These are phyloP conservation scores for Dittrichia graveolens DNA, from an alignment of 129 eudicot species.

Conservation along the genomic window DNA sequence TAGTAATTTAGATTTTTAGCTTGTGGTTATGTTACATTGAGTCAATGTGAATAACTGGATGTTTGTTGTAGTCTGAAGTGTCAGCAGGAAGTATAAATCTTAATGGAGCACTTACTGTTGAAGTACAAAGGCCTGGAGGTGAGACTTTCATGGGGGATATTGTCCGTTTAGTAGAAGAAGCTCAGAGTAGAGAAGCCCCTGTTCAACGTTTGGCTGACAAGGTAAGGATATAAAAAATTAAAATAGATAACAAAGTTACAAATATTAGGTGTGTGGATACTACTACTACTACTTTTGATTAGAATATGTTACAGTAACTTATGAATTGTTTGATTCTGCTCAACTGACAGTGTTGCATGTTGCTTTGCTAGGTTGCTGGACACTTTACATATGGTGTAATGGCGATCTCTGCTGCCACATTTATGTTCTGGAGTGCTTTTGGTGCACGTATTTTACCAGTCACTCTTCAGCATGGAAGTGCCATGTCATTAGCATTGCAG, in stretches of 20 bases:
- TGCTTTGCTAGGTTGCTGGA: slow-evolving; percentile 76
- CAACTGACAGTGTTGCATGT: not conserved
- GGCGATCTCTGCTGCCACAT: slow-evolving; percentile 97
- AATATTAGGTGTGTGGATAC: not conserved
- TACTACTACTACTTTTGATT: not conserved
- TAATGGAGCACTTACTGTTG: slow-evolving; percentile 85
- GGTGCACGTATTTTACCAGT: slow-evolving; percentile 82
- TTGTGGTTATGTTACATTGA: not conserved
- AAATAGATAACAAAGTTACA: slow-evolving; percentile 5
- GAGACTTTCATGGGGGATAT: slow-evolving; percentile 96
- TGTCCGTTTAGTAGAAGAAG: slow-evolving; percentile 96
- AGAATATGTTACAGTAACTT: not conserved
- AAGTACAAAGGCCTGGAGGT: slow-evolving; percentile 95
- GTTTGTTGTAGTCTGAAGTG: slow-evolving; percentile 71
- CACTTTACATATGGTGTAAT: slow-evolving; percentile 97
- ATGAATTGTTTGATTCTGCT: slow-evolving; percentile 14
- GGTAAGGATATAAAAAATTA: slow-evolving; percentile 36
- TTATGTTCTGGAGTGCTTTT: slow-evolving; percentile 85
- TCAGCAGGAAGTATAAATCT: slow-evolving; percentile 97
- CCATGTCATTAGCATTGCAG: slow-evolving; percentile 94
- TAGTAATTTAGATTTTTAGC: not conserved
- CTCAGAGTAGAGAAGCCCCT: slow-evolving; percentile 98
- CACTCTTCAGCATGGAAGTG: slow-evolving; percentile 64
- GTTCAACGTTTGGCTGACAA: slow-evolving; percentile 97
- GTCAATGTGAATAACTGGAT: slow-evolving; percentile 10